Evolutionary conservation across 2,329 filamentous ascomycete species (phyloP).

Genomic region (Fusarium mundagurra): DNA sequence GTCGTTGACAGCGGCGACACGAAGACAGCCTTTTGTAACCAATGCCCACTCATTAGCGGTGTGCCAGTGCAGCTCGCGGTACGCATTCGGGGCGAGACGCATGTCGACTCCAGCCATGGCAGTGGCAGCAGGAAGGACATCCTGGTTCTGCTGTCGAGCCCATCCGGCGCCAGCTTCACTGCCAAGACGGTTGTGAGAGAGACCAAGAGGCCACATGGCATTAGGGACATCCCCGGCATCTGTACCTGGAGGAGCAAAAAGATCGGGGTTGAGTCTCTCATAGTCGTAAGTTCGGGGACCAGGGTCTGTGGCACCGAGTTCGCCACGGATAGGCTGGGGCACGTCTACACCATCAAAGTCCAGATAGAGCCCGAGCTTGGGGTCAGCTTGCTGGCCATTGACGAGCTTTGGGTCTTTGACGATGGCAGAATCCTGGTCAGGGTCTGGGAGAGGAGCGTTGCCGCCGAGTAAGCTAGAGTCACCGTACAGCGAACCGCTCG

Average conservation of each 20-base stretch:
- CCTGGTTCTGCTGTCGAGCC: conserved; percentile 13
- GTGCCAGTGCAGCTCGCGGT: conserved; percentile 18
- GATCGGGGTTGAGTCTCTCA: conserved; percentile 14
- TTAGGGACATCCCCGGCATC: conserved; percentile 11
- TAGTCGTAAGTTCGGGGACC: conserved; percentile 16
- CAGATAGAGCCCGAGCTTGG: conserved; percentile 6
- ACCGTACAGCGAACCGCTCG: conserved; percentile 4
- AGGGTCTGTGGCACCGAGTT: conserved; percentile 5
- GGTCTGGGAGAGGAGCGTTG: conserved; percentile 1
- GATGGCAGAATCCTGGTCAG: conserved; percentile 2
- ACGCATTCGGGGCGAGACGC: conserved; percentile 3
- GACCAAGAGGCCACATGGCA: conserved; percentile 5
- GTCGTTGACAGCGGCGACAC: conserved; percentile 4
- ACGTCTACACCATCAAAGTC: conserved; percentile 10
- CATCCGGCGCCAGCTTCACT: conserved; percentile 7
- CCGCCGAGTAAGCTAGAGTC: conserved; percentile 8
- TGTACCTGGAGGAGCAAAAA: conserved; percentile 5
- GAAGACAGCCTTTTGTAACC: conserved; percentile 10
- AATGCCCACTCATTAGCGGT: conserved; percentile 5
- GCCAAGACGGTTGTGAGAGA: conserved; percentile 14
- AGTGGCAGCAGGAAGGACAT: background rate
- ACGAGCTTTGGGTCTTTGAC: conserved; percentile 12
- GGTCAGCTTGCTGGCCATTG: conserved; percentile 6
- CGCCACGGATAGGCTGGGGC: conserved; percentile 7
- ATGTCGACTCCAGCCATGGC: conserved; percentile 17